phyloP scores from a whole-genome alignment of 2,329 filamentous ascomycete species.

The Setomelanomma holmii region DNA sequence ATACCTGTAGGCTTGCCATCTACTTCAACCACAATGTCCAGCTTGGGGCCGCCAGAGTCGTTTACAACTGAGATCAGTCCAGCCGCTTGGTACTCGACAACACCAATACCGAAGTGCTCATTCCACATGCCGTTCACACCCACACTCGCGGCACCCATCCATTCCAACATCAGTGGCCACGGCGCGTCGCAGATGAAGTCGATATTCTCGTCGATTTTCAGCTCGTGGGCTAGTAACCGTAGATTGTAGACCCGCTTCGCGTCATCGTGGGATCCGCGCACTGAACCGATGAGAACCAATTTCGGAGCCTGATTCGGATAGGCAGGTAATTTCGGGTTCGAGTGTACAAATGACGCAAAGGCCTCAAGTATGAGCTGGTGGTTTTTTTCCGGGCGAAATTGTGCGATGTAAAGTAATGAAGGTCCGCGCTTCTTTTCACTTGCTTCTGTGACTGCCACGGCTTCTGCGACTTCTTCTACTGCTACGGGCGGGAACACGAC shows the following conservation, averaged over 20 bases:
- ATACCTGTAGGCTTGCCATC: slow-evolving; percentile 79
- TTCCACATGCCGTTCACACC: slow-evolving; percentile 99
- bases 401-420: slow-evolving; percentile 88
- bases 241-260: slow-evolving; percentile 87
- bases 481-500: slow-evolving; percentile 93
- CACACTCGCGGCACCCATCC: slow-evolving; percentile 77
- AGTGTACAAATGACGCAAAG: slow-evolving; percentile 74
- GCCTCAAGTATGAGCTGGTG: slow-evolving; percentile 85
- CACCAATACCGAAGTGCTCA: slow-evolving; percentile 97
- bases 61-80: slow-evolving; percentile 94
- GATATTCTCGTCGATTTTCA: slow-evolving; percentile 79
- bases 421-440: slow-evolving; percentile 75
- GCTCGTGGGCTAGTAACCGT: slow-evolving; percentile 82
- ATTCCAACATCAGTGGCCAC: slow-evolving; percentile 85
- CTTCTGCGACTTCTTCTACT: slow-evolving; percentile 79
- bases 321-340: slow-evolving; percentile 32
- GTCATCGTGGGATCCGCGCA: slow-evolving; percentile 80
- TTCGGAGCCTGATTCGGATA: slow-evolving; percentile 63
- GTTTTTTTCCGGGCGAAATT: slow-evolving; percentile 98
- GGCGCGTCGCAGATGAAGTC: slow-evolving; percentile 89
- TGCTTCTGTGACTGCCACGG: slow-evolving; percentile 72
- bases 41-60: slow-evolving; percentile 87
- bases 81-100: slow-evolving; percentile 97
- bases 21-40: slow-evolving; percentile 87
- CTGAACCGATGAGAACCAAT: slow-evolving; percentile 87